phyloP scores from a whole-genome alignment of 441 rosid genomes.

The Brassica balearica region DNA sequence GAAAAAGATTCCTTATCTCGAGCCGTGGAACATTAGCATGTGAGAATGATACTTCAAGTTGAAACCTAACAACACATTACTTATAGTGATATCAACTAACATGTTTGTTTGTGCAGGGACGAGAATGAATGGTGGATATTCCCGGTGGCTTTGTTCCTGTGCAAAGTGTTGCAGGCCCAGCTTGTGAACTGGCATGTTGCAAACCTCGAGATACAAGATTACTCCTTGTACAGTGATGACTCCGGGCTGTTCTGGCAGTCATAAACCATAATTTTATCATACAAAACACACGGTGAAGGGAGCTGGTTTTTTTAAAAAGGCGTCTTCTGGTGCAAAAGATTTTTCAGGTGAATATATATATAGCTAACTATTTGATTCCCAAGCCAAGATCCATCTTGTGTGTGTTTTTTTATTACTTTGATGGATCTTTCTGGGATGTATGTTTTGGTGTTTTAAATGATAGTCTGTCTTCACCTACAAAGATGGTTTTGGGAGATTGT shows the following conservation, averaged over 20 bases:
- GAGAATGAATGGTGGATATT: constrained; percentile 97
- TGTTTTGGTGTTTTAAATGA: constrained; percentile 20
- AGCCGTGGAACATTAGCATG: constrained; percentile 91
- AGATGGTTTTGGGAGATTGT: constrained; percentile 15
- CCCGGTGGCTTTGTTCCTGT: constrained; percentile 68
- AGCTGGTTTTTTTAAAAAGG: constrained; percentile 36
- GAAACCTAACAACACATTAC: constrained; percentile 18
- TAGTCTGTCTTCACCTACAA: constrained; percentile 9
- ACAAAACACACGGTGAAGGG: constrained; percentile 35
- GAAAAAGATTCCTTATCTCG: constrained; percentile 64
- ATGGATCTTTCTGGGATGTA: constrained; percentile 29
- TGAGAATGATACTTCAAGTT: constrained; percentile 38
- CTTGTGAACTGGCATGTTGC: constrained; percentile 84
- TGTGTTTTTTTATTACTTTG: constrained; percentile 27
- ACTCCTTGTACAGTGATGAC: constrained; percentile 74
- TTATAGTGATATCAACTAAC: constrained; percentile 27
- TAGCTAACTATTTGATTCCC: constrained; percentile 38
- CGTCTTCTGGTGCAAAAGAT: constrained; percentile 45
- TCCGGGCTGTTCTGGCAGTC: constrained; percentile 85
- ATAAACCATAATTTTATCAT: constrained; percentile 39
- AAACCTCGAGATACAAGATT: constrained; percentile 89
- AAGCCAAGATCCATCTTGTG: constrained; percentile 40
- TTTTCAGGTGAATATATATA: constrained; percentile 27
- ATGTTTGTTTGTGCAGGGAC: neutral
- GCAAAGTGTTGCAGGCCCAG: constrained; percentile 78